Evolutionary conservation across 2,329 filamentous ascomycete genomes (phyloP).

Genomic region (Trichoderma sp.): DNA sequence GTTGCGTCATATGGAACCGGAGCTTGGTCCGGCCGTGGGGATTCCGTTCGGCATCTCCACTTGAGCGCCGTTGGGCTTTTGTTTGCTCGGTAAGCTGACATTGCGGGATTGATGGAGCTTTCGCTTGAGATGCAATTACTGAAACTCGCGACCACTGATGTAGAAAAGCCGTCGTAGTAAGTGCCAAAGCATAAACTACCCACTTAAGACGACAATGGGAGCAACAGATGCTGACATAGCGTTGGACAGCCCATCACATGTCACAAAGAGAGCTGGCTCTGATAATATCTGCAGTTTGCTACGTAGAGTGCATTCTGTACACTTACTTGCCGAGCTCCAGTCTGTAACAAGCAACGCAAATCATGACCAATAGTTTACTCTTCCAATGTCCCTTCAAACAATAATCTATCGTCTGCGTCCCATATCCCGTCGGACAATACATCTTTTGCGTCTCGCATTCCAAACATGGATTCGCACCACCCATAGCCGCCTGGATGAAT

Average conservation of each 20-base stretch:
- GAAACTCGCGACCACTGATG: too few relatives aligned
- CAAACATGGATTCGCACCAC: background rate
- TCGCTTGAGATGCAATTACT: background rate
- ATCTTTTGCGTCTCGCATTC: background rate
- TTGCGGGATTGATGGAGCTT: background rate
- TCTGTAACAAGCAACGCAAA: too few relatives aligned
- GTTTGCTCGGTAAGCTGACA: background rate
- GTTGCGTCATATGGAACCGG: background rate
- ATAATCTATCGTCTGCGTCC: too few relatives aligned
- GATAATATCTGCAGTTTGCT: too few relatives aligned
- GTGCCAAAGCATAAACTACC: too few relatives aligned
- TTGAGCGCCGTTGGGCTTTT: background rate
- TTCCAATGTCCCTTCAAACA: background rate
- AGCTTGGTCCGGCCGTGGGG: background rate
- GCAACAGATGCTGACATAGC: too few relatives aligned
- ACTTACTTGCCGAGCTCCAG: too few relatives aligned
- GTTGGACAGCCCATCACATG: too few relatives aligned
- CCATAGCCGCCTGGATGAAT: background rate
- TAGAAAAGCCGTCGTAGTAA: too few relatives aligned
- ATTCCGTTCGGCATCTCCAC: background rate
- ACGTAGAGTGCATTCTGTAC: too few relatives aligned
- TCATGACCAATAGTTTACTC: background rate
- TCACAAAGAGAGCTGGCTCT: too few relatives aligned
- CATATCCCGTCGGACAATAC: background rate
- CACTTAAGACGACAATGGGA: too few relatives aligned